Evolutionary conservation across 768 basidiomycete species (phyloP).

Genomic region (Neoboletus magnificus): DNA sequence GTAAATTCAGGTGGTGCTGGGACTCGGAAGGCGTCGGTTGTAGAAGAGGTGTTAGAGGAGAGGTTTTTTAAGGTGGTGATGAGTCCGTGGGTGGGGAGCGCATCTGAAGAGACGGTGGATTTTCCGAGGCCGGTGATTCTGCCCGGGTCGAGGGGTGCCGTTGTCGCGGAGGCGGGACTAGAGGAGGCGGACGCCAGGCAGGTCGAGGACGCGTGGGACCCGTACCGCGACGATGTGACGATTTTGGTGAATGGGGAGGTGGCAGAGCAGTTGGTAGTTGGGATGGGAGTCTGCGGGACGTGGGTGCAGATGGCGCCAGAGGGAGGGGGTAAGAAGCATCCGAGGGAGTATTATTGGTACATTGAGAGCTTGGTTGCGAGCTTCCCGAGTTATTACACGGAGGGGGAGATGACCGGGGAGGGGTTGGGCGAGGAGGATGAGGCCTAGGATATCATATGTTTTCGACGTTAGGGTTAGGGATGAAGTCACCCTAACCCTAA

Average conservation of each 20-base stretch:
- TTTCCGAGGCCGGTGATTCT: slow-evolving; percentile 35
- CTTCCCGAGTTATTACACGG: slow-evolving; percentile 49
- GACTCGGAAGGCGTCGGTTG: slow-evolving; percentile 8
- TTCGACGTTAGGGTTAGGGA: slow-evolving; percentile 2
- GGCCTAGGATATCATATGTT: background rate
- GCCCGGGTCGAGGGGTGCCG: slow-evolving; percentile 28
- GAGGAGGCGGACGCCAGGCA: background rate
- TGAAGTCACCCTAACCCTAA: slow-evolving; percentile 26
- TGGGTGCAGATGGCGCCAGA: slow-evolving; percentile 34
- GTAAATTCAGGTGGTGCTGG: background rate
- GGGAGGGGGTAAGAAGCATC: slow-evolving; percentile 1
- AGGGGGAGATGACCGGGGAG: slow-evolving; percentile 3
- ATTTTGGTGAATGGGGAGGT: slow-evolving; percentile 25
- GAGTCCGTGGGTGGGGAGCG: slow-evolving; percentile 45
- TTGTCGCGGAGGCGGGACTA: slow-evolving; percentile 4
- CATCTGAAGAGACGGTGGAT: slow-evolving; percentile 34
- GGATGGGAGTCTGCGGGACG: slow-evolving; percentile 35
- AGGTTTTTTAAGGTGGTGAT: slow-evolving; percentile 47
- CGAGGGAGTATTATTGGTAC: slow-evolving; percentile 48
- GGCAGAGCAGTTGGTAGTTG: slow-evolving; percentile 16
- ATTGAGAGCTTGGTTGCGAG: slow-evolving; percentile 48
- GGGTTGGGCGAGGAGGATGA: background rate
- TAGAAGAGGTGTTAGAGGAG: slow-evolving; percentile 44
- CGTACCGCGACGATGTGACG: slow-evolving; percentile 27
- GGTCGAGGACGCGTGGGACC: slow-evolving; percentile 35